Evolutionary conservation across 257 asterid species (phyloP).

Genomic region (Solanum chmielewskii): DNA sequence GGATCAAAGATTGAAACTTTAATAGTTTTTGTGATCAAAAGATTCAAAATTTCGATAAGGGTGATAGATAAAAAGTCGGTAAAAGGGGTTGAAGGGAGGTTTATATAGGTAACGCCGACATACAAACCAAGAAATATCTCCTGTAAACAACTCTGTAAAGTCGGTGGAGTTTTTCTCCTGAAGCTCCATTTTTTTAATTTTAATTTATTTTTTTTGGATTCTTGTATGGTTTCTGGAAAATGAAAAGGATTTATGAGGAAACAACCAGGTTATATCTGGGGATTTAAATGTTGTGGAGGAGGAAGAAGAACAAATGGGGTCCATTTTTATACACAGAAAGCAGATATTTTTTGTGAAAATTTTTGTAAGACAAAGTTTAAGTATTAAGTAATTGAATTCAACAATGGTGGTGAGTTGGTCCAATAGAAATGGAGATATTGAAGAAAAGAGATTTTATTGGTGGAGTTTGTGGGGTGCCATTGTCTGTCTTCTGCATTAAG

Average conservation of each 20-base stretch:
- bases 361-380: background rate
- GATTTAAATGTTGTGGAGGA: background rate
- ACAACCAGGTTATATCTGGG: background rate
- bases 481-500: conserved; percentile 16
- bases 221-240: background rate
- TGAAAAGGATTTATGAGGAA: background rate
- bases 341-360: background rate
- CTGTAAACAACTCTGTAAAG: conserved; percentile 12
- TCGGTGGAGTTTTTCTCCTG: conserved; percentile 38
- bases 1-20: background rate
- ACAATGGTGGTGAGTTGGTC: background rate
- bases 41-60: background rate
- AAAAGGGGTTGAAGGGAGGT: background rate
- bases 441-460: background rate
- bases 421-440: background rate
- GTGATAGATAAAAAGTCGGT: conserved; percentile 9
- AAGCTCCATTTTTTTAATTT: background rate
- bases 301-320: background rate
- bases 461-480: background rate
- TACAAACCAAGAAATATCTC: conserved; percentile 7
- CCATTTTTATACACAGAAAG: background rate
- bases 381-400: background rate
- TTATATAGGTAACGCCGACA: conserved; percentile 43
- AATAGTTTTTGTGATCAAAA: background rate
- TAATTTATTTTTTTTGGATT: background rate